Conservation (phyloP, 768 basidiomycete species). For the Naganishia kalamii region DNA sequence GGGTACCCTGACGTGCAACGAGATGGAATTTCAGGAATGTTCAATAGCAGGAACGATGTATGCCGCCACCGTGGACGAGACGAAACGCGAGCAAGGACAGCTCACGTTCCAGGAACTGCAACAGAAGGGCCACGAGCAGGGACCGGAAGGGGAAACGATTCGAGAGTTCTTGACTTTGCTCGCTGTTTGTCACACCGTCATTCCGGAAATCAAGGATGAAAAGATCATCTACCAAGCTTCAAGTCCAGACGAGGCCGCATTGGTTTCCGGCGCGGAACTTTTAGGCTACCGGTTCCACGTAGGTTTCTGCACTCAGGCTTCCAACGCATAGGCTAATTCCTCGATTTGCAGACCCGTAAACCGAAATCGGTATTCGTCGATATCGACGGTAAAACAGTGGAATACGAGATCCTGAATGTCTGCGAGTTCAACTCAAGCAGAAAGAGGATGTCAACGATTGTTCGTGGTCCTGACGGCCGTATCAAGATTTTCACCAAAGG, state of each 20-base stretch:
- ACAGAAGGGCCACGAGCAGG: conserved; percentile 33
- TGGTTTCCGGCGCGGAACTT: conserved; percentile 87
- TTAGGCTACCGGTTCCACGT: conserved; percentile 92
- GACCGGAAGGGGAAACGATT: conserved; percentile 47
- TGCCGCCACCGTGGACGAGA: conserved; percentile 83
- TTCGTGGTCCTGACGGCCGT: conserved; percentile 77
- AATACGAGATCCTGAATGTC: conserved; percentile 88
- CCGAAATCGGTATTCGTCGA: conserved; percentile 91
- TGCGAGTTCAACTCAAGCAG: conserved; percentile 98
- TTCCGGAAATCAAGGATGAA: conserved; percentile 80
- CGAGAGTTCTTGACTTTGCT: conserved; percentile 60
- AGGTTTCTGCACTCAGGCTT: conserved; percentile 44
- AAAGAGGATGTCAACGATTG: conserved; percentile 94
- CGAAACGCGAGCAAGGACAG: conserved; percentile 70
- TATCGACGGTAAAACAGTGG: conserved; percentile 62
- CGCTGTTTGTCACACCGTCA: conserved; percentile 96
- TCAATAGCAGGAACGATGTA: conserved; percentile 83
- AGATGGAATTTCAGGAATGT: conserved; percentile 94
- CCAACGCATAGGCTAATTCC: background rate
- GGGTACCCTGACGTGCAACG: conserved; percentile 86
- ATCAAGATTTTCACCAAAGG: conserved; percentile 96
- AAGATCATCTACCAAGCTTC: conserved; percentile 92
- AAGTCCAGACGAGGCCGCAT: conserved; percentile 93
- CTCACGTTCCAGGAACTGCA: conserved; percentile 71
- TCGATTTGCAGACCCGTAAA: conserved; percentile 67